phyloP scores from a whole-genome alignment of 2,329 filamentous ascomycete species.

The Tolypocladium cylindrosporum region DNA sequence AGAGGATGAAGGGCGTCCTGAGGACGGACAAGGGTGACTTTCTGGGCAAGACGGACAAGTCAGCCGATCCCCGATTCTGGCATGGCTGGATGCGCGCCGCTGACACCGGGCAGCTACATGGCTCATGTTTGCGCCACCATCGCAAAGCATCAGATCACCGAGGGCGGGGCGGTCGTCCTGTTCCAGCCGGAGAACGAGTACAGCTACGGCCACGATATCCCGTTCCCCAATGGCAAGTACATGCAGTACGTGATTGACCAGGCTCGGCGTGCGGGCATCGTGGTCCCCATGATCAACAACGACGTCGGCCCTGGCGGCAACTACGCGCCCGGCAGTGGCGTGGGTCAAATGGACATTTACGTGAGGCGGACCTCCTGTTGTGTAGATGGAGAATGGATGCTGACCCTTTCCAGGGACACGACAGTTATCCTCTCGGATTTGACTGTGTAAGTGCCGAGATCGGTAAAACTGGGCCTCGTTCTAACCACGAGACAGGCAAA shows the following conservation, averaged over 20 bases:
- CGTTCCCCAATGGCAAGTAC: constrained; percentile 58
- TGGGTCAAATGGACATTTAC: constrained; percentile 49
- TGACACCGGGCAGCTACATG: constrained; percentile 38
- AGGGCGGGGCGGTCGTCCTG: constrained; percentile 70
- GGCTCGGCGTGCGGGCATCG: constrained; percentile 55
- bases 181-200: constrained; percentile 81
- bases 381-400: too few relatives aligned
- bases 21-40: constrained; percentile 54
- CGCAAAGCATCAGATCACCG: constrained; percentile 69
- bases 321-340: constrained; percentile 52
- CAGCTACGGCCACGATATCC: constrained; percentile 35
- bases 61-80: constrained; percentile 9
- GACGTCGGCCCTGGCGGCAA: constrained; percentile 53
- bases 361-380: constrained; percentile 9
- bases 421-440: constrained; percentile 33
- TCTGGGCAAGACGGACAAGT: constrained; percentile 57
- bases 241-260: constrained; percentile 63
- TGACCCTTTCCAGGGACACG: constrained; percentile 12
- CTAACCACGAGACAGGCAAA: constrained; percentile 12
- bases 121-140: constrained; percentile 54
- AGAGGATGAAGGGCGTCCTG: constrained; percentile 53
- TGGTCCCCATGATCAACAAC: constrained; percentile 67
- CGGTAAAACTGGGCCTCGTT: too few relatives aligned
- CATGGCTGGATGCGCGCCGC: not conserved
- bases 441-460: constrained; percentile 24